Conservation (phyloP, 805 yeast species). For the Helenozyma baotianmanensis region DNA sequence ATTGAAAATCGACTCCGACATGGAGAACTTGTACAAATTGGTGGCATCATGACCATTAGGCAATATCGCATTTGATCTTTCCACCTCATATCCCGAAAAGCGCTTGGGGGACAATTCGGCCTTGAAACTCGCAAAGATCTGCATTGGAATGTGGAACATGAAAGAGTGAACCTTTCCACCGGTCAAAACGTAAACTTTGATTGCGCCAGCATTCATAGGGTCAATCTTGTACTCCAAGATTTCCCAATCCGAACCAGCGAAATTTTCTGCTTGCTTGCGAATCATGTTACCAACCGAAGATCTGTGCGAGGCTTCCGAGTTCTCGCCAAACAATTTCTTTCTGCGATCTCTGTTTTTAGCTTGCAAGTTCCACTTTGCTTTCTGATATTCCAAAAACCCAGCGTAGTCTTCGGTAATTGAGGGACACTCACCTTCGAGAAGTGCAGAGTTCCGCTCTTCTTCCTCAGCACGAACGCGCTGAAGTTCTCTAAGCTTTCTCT, state of each 20-base stretch:
- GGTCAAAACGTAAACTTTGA: constrained; percentile 67
- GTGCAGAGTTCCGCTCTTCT: constrained; percentile 46
- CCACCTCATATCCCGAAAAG: constrained; percentile 48
- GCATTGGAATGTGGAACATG: constrained; percentile 69
- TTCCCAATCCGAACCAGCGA: constrained; percentile 82
- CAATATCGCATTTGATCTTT: constrained; percentile 53
- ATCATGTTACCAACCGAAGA: constrained; percentile 65
- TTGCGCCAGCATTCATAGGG: constrained; percentile 59
- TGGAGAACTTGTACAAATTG: constrained; percentile 54
- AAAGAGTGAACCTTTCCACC: constrained; percentile 71
- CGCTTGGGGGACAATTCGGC: constrained; percentile 38
- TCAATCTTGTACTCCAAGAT: constrained; percentile 65
- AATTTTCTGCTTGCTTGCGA: constrained; percentile 71
- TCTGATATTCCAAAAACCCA: constrained; percentile 69
- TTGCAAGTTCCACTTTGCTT: constrained; percentile 83
- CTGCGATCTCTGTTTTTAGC: constrained; percentile 69
- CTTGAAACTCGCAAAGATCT: constrained; percentile 64
- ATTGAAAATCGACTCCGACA: constrained; percentile 62
- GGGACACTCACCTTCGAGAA: constrained; percentile 56
- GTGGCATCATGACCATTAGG: constrained; percentile 64
- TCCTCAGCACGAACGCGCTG: constrained; percentile 24
- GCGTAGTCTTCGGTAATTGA: constrained; percentile 62
- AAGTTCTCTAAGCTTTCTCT: constrained; percentile 33
- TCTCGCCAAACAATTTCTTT: constrained; percentile 71
- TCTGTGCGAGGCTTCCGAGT: constrained; percentile 48